Conservation (phyloP, 2,329 filamentous ascomycete genomes). For the Colletotrichum sp. region DNA sequence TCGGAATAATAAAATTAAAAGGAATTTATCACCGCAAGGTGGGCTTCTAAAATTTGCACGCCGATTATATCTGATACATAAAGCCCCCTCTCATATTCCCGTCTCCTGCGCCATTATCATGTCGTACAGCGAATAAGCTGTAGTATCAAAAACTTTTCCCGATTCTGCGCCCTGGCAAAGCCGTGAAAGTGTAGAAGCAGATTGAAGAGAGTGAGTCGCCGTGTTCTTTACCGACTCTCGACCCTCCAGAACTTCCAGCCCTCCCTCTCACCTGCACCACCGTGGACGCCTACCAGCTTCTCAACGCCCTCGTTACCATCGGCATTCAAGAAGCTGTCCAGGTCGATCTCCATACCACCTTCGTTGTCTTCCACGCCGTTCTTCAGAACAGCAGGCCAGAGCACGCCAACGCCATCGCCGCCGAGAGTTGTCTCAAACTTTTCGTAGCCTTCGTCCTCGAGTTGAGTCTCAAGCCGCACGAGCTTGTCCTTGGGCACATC, state of each 20-base stretch:
- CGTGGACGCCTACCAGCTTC: slow-evolving; percentile 80
- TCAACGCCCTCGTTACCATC: slow-evolving; percentile 85
- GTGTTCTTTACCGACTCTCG: slow-evolving; percentile 42
- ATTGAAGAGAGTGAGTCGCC: neutral
- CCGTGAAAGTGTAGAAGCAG: neutral
- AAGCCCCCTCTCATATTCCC: neutral
- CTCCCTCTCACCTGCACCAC: slow-evolving; percentile 70
- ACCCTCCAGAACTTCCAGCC: slow-evolving; percentile 89
- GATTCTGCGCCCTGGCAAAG: neutral
- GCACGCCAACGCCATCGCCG: slow-evolving; percentile 90
- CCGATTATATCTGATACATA: slow-evolving; percentile 1
- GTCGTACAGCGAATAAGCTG: slow-evolving; percentile 2
- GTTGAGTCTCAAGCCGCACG: slow-evolving; percentile 65
- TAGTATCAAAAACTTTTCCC: neutral
- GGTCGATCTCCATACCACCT: slow-evolving; percentile 90
- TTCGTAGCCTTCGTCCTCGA: slow-evolving; percentile 76
- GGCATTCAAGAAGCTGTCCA: slow-evolving; percentile 82
- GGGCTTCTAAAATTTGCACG: neutral
- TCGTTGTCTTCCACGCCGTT: slow-evolving; percentile 80
- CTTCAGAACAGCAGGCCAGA: slow-evolving; percentile 90
- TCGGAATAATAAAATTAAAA: neutral
- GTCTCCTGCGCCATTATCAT: slow-evolving; percentile 9
- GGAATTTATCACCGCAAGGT: neutral
- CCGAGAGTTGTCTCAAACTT: slow-evolving; percentile 90
- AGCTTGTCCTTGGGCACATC: slow-evolving; percentile 63